Percentiles rank a stretch among this genome's conserved stretches.
phyloP scores from a whole-genome alignment of 306 rosid species.

The Biancaea sappan region DNA sequence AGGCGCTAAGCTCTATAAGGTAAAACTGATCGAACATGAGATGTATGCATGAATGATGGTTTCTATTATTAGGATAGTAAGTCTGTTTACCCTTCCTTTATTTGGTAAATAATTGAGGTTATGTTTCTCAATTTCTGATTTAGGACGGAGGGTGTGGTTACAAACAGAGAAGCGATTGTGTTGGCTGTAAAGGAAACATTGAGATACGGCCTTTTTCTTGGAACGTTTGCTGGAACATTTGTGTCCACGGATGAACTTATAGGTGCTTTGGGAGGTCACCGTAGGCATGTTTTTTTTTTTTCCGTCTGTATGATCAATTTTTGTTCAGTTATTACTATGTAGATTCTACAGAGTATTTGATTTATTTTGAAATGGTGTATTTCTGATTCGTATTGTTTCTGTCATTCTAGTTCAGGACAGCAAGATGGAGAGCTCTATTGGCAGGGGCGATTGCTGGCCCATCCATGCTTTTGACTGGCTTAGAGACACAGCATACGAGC shows the following conservation, averaged over 20 bases:
- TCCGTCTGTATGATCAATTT: conserved; percentile 26
- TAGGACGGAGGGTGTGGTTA: conserved; percentile 62
- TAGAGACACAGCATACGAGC: conserved; percentile 82
- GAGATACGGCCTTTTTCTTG: conserved; percentile 91
- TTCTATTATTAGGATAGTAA: neutral
- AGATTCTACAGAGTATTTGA: neutral
- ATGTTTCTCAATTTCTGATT: neutral
- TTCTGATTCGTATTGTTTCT: conserved; percentile 34
- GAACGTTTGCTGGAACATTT: conserved; percentile 90
- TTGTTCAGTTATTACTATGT: neutral
- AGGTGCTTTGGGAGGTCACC: conserved; percentile 76
- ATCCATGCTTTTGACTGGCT: conserved; percentile 87
- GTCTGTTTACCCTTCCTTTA: neutral
- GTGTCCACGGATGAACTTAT: conserved; percentile 84
- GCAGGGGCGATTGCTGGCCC: conserved; percentile 98
- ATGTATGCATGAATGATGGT: neutral
- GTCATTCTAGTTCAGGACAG: conserved; percentile 78
- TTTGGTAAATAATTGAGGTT: neutral
- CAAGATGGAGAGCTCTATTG: conserved; percentile 84
- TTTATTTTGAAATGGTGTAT: conserved; percentile 21
- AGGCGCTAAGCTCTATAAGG: conserved; percentile 58
- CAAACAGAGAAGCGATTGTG: conserved; percentile 70
- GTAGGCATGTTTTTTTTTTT: conserved; percentile 73
- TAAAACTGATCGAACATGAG: neutral
- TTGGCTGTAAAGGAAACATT: conserved; percentile 80